Evolutionary conservation across 2,329 filamentous ascomycete genomes (phyloP).

Genomic region (Seiridium cupressi): DNA sequence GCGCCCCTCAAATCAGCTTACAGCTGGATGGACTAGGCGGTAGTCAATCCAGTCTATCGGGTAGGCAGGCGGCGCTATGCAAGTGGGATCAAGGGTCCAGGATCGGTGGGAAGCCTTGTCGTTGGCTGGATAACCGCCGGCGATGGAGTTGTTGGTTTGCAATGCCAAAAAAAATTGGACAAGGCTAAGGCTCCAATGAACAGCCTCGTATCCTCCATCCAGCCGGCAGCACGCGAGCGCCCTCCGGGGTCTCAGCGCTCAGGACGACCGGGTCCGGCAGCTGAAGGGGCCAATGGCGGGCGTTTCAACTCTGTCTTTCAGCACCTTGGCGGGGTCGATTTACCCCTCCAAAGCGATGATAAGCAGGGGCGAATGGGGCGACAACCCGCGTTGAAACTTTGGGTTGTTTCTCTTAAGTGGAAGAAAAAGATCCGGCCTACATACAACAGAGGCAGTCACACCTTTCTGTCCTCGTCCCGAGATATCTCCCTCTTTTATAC

Average conservation of each 20-base stretch:
- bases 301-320: neutral
- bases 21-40: too few species aligned
- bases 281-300: constrained; percentile 1
- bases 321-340: neutral
- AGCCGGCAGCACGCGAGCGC: neutral
- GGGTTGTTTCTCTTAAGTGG: constrained; percentile 6
- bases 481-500: neutral
- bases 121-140: too few species aligned
- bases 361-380: neutral
- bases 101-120: too few species aligned
- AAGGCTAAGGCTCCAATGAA: too few species aligned
- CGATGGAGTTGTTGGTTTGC: too few species aligned
- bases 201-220: too few species aligned
- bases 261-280: neutral
- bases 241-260: neutral
- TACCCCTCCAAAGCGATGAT: constrained; percentile 2
- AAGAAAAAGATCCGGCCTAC: neutral
- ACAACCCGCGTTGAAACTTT: constrained; percentile 7
- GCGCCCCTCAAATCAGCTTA: too few species aligned
- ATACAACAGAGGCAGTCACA: neutral
- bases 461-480: neutral
- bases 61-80: too few species aligned
- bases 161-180: too few species aligned
- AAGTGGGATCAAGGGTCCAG: too few species aligned
- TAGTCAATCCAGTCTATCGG: too few species aligned